Evolutionary conservation across 352 stramenopile genomes (phyloP).

Genomic region (Globisporangium abappressorium): DNA sequence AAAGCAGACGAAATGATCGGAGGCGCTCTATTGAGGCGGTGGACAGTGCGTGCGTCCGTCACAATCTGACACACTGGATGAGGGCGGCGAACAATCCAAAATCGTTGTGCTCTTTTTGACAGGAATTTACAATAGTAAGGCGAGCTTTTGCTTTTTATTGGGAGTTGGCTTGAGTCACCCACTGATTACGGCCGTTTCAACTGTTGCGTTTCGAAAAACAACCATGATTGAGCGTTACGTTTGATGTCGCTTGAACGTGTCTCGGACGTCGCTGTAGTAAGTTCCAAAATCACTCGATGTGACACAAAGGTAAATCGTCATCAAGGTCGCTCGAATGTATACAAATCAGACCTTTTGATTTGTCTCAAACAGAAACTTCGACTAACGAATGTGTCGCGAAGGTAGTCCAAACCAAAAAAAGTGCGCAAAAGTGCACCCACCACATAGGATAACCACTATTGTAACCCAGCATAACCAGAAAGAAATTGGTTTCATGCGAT

Average conservation of each 20-base stretch:
- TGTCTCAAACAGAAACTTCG: neutral
- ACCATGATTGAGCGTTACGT: neutral
- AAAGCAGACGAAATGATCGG: neutral
- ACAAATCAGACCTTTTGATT: neutral
- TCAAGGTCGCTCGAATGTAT: neutral
- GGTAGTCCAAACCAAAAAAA: neutral
- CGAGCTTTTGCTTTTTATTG: neutral
- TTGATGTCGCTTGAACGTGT: neutral
- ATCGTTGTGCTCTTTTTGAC: neutral
- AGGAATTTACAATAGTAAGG: neutral
- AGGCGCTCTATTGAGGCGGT: neutral
- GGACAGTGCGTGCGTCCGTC: neutral
- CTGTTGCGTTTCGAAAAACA: neutral
- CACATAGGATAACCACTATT: neutral
- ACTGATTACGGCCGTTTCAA: neutral
- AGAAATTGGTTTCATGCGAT: neutral
- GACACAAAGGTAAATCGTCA: neutral
- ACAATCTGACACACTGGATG: conserved; percentile 4
- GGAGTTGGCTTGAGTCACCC: neutral
- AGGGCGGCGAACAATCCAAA: neutral
- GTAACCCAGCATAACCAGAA: neutral
- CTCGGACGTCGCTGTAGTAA: neutral
- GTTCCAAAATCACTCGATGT: neutral
- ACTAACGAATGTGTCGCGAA: neutral
- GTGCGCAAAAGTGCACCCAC: neutral